A percentile compares a stretch with the other conserved stretches of the same genome.
Evolutionary conservation across 2,329 filamentous ascomycete genomes (phyloP).

Genomic region (Thermothelomyces thermophilus): DNA sequence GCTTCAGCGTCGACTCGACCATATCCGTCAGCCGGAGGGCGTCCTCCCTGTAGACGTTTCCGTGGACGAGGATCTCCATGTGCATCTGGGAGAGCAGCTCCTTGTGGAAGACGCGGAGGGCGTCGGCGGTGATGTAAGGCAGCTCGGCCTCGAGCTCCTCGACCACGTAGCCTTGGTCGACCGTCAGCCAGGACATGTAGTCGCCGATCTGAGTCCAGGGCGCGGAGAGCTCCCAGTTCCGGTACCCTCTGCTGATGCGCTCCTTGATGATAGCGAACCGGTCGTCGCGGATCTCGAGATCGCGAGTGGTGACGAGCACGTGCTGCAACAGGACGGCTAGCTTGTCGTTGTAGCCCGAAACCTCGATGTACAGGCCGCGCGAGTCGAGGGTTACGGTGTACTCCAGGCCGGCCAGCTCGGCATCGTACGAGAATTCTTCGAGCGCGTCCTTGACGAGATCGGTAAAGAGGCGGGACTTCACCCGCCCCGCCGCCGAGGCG

Average conservation of each 20-base stretch:
- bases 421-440: slow-evolving; percentile 92
- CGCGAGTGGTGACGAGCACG: slow-evolving; percentile 74
- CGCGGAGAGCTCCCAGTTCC: slow-evolving; percentile 82
- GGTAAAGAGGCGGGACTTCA: slow-evolving; percentile 74
- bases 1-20: slow-evolving; percentile 70
- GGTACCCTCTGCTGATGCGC: slow-evolving; percentile 65
- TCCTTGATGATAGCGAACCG: slow-evolving; percentile 91
- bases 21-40: slow-evolving; percentile 78
- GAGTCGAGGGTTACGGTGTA: slow-evolving; percentile 71
- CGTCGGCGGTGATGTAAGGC: slow-evolving; percentile 63
- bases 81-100: slow-evolving; percentile 77
- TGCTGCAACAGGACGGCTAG: slow-evolving; percentile 85
- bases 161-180: slow-evolving; percentile 69
- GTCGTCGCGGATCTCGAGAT: slow-evolving; percentile 77
- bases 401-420: slow-evolving; percentile 81
- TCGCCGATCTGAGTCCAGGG: slow-evolving; percentile 84
- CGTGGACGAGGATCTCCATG: slow-evolving; percentile 81
- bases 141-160: slow-evolving; percentile 76
- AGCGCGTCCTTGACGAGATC: slow-evolving; percentile 83
- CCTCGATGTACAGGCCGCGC: slow-evolving; percentile 67
- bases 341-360: slow-evolving; percentile 95
- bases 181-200: slow-evolving; percentile 73
- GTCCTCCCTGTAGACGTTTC: slow-evolving; percentile 92
- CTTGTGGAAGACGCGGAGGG: slow-evolving; percentile 70
- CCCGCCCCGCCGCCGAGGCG: slow-evolving; percentile 68